phyloP scores from a whole-genome alignment of 192 early-diverging fungal species.

The Thamnidium elegans region DNA sequence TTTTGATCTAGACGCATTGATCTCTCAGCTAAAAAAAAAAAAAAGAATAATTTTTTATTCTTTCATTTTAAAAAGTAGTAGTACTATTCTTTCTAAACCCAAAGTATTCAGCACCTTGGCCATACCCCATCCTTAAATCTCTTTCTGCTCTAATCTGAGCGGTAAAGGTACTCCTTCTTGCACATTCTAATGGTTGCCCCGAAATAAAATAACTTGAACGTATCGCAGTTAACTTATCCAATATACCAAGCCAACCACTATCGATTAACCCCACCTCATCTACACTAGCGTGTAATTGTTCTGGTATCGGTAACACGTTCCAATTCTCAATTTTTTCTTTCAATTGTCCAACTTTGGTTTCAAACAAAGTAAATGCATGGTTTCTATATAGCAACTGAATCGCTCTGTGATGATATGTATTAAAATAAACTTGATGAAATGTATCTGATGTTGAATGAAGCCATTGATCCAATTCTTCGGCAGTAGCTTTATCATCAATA shows the following conservation, averaged over 20 bases:
- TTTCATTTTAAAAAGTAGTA: too few relatives aligned
- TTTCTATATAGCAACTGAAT: slow-evolving; percentile 33
- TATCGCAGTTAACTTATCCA: slow-evolving; percentile 38
- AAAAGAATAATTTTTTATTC: too few relatives aligned
- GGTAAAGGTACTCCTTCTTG: slow-evolving; percentile 32
- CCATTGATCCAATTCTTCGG: background rate
- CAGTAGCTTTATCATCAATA: background rate
- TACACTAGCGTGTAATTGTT: background rate
- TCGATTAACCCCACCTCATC: background rate
- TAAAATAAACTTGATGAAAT: slow-evolving; percentile 5
- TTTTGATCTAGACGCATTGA: too few relatives aligned
- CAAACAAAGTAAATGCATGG: slow-evolving; percentile 14
- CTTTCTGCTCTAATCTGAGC: slow-evolving; percentile 29
- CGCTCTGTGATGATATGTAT: slow-evolving; percentile 29
- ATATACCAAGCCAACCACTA: slow-evolving; percentile 27
- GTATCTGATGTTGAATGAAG: slow-evolving; percentile 22
- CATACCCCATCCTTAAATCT: background rate
- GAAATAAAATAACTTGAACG: slow-evolving; percentile 27
- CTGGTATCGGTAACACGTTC: slow-evolving; percentile 21
- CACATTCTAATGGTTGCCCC: slow-evolving; percentile 33
- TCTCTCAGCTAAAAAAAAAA: too few relatives aligned
- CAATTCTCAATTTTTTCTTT: slow-evolving; percentile 22
- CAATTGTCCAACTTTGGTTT: background rate
- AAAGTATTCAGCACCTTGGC: too few relatives aligned
- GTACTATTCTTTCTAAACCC: too few relatives aligned